Evolutionary conservation across 2,329 filamentous ascomycete genomes (phyloP).

Genomic region (Fusarium lyarnte): DNA sequence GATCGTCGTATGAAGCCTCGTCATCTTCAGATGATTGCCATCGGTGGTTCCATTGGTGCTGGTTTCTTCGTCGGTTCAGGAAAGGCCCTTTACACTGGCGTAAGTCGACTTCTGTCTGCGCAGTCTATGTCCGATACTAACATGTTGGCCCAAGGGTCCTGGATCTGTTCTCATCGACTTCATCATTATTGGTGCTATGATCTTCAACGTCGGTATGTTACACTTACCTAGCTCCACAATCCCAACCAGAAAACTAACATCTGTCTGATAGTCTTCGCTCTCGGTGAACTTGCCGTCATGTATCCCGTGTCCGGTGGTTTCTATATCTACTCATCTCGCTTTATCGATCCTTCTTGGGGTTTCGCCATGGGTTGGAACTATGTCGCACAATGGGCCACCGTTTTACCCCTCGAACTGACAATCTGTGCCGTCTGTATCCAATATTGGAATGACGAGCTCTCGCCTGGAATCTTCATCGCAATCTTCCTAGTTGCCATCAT

Average conservation of each 20-base stretch:
- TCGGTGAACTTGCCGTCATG: constrained; percentile 70
- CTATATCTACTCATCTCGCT: constrained; percentile 69
- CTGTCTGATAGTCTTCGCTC: constrained; percentile 58
- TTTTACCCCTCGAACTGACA: constrained; percentile 61
- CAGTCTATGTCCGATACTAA: not conserved
- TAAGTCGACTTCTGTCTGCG: constrained; percentile 5
- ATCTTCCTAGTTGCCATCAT: constrained; percentile 62
- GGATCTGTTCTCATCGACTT: constrained; percentile 61
- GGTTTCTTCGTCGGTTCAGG: constrained; percentile 72
- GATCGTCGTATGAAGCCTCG: constrained; percentile 63
- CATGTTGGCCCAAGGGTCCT: constrained; percentile 45
- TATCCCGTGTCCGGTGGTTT: constrained; percentile 71
- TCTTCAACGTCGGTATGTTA: constrained; percentile 62
- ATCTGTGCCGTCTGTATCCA: constrained; percentile 61
- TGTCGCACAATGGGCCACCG: constrained; percentile 60
- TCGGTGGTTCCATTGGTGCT: constrained; percentile 69
- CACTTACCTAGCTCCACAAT: not conserved
- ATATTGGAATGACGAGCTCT: constrained; percentile 61
- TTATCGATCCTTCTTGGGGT: constrained; percentile 70
- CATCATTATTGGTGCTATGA: constrained; percentile 67
- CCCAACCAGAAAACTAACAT: constrained; percentile 3
- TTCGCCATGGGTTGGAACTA: constrained; percentile 62
- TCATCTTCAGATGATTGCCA: constrained; percentile 71
- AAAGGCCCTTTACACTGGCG: constrained; percentile 61
- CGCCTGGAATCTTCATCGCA: constrained; percentile 63